These are phyloP conservation scores for Cladophialophora bantiana DNA, from an alignment of 2,329 filamentous ascomycete genomes.

Conservation along the genomic window DNA sequence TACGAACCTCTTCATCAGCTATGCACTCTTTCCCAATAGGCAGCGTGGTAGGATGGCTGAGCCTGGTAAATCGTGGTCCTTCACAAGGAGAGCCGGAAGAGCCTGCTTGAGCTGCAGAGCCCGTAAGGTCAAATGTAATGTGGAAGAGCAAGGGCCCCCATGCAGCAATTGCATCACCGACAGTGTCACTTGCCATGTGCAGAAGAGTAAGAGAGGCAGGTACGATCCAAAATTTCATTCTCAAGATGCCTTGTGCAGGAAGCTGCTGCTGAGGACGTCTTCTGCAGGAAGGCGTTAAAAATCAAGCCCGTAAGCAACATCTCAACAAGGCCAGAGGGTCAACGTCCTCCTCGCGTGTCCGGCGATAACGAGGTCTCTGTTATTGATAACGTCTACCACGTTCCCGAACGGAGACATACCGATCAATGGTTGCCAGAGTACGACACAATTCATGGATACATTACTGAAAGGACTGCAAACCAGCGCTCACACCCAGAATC, in stretches of 20 bases:
- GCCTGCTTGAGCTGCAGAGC: conserved; percentile 21
- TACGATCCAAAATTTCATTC: not conserved
- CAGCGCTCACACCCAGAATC: not conserved
- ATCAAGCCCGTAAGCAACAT: not conserved
- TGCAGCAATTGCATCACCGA: conserved; percentile 22
- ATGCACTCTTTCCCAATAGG: not conserved
- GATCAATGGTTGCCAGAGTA: not conserved
- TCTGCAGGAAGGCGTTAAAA: not conserved
- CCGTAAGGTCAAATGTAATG: conserved; percentile 21
- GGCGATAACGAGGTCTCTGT: not conserved
- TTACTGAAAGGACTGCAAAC: not conserved
- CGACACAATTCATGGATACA: not conserved
- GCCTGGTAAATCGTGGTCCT: not conserved
- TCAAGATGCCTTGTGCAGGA: not conserved
- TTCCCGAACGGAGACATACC: not conserved
- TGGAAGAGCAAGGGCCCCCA: conserved; percentile 17
- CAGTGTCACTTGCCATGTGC: conserved; percentile 5
- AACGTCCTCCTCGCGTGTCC: not conserved
- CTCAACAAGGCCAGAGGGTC: not conserved
- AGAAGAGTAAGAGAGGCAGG: conserved; percentile 19
- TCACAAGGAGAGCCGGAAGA: conserved; percentile 19
- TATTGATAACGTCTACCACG: not conserved
- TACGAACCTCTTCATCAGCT: not conserved
- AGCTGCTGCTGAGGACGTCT: not conserved
- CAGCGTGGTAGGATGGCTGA: not conserved